These are phyloP conservation scores for Parascedosporium putredinis DNA, from an alignment of 2,329 filamentous ascomycete species.

Conservation along the genomic window DNA sequence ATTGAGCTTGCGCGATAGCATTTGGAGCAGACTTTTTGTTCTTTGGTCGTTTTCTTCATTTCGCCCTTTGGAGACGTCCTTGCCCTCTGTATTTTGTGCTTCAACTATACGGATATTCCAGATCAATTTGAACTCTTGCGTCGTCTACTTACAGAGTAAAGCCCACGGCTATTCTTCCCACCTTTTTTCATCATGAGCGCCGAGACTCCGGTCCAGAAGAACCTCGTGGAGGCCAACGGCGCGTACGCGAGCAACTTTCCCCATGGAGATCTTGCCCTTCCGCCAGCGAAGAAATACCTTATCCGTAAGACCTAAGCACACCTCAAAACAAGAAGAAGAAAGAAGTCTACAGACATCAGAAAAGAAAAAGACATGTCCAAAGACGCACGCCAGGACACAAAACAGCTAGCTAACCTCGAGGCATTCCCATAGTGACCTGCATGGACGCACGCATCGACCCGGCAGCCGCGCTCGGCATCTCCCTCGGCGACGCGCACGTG, in stretches of 20 bases:
- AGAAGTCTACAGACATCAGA: no score
- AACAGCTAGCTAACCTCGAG: background rate
- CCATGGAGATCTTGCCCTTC: slow-evolving; percentile 55
- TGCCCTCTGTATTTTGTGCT: no score
- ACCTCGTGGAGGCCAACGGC: slow-evolving; percentile 26
- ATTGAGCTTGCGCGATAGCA: no score
- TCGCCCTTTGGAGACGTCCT: no score
- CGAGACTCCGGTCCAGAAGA: slow-evolving; percentile 13
- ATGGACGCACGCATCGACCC: slow-evolving; percentile 40
- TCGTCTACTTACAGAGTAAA: background rate
- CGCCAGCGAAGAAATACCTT: slow-evolving; percentile 51
- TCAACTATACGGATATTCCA: no score
- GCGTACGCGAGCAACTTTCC: slow-evolving; percentile 55
- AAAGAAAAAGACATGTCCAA: no score
- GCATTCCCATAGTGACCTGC: background rate
- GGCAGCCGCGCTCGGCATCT: slow-evolving; percentile 56
- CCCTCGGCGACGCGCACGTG: slow-evolving; percentile 67
- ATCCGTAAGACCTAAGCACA: background rate
- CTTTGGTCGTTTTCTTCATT: no score
- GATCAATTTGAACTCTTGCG: no score
- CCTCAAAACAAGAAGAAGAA: background rate
- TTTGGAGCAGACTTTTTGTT: no score
- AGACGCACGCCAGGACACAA: no score
- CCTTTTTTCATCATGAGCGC: background rate
- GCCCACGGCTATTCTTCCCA: background rate